Evolutionary conservation across 169 alveolate genomes (phyloP).

Genomic region (Eimeria nieschulzi): DNA sequence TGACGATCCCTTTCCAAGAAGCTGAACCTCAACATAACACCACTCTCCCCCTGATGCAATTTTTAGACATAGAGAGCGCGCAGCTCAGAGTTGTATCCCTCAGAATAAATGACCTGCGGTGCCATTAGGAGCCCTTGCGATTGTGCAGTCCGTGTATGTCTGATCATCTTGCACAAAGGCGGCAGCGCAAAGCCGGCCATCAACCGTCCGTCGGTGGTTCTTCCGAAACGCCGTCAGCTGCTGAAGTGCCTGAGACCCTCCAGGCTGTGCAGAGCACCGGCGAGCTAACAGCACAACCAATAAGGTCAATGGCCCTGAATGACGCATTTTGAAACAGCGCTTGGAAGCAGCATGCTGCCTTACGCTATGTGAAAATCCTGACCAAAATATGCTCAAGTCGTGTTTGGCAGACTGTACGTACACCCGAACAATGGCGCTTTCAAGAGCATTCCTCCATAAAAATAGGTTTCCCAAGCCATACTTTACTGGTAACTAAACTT

Average conservation of each 20-base stretch:
- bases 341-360: neutral
- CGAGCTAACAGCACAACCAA: neutral
- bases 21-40: conserved; percentile 94
- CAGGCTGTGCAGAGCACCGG: conserved; percentile 38
- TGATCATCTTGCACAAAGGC: conserved; percentile 93
- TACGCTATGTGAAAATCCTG: neutral
- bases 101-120: conserved; percentile 80
- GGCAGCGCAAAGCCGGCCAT: conserved; percentile 93
- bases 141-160: conserved; percentile 92
- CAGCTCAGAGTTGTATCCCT: neutral
- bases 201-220: conserved; percentile 89
- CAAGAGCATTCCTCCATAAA: too few relatives aligned
- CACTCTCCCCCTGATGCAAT: conserved; percentile 86
- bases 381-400: neutral
- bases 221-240: conserved; percentile 88
- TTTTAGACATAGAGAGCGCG: neutral
- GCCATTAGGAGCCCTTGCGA: conserved; percentile 92
- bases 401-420: neutral
- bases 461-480: too few relatives aligned
- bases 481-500: too few relatives aligned
- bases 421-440: neutral
- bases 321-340: neutral
- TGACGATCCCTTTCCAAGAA: conserved; percentile 89
- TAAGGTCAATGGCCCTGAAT: neutral
- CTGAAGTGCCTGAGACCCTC: conserved; percentile 75